Percentiles rank a stretch among this genome's conserved stretches.
Conservation (phyloP, 768 basidiomycete species). For the Suillus clintonianus region DNA sequence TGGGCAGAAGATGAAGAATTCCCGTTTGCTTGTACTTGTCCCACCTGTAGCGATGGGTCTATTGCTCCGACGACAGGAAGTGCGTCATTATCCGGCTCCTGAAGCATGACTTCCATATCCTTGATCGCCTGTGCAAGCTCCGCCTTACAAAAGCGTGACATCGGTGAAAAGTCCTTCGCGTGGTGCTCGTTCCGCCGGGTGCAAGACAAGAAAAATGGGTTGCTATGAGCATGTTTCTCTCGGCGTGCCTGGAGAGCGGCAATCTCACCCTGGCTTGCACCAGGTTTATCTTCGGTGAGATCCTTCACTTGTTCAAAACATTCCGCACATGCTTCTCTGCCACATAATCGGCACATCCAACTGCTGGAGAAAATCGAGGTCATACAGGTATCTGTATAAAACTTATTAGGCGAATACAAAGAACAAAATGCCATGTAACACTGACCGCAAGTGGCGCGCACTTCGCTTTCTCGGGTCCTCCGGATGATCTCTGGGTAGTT, state of each 20-base stretch:
- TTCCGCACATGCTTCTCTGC: conserved; percentile 85
- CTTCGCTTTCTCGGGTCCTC: conserved; percentile 76
- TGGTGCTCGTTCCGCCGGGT: conserved; percentile 72
- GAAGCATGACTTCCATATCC: conserved; percentile 65
- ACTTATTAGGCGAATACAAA: conserved; percentile 9
- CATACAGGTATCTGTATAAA: conserved; percentile 81
- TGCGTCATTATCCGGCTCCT: conserved; percentile 31
- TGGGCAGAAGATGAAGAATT: neutral
- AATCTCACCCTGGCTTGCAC: conserved; percentile 49
- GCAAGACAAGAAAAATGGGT: conserved; percentile 76
- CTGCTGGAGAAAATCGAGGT: conserved; percentile 89
- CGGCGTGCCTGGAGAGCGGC: conserved; percentile 50
- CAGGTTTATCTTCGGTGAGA: conserved; percentile 55
- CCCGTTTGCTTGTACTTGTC: conserved; percentile 7
- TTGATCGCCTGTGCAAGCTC: conserved; percentile 68
- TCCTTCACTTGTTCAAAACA: conserved; percentile 74
- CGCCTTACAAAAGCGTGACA: conserved; percentile 68
- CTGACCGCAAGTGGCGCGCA: conserved; percentile 84
- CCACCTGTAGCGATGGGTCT: conserved; percentile 29
- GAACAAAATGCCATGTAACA: conserved; percentile 8
- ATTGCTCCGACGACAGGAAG: conserved; percentile 24
- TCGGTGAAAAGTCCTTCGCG: conserved; percentile 69
- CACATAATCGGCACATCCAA: conserved; percentile 91
- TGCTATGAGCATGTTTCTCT: conserved; percentile 63
- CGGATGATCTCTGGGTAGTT: conserved; percentile 59